Evolutionary conservation across 2,329 filamentous ascomycete genomes (phyloP).

Genomic region (Tolypocladium amazonense): DNA sequence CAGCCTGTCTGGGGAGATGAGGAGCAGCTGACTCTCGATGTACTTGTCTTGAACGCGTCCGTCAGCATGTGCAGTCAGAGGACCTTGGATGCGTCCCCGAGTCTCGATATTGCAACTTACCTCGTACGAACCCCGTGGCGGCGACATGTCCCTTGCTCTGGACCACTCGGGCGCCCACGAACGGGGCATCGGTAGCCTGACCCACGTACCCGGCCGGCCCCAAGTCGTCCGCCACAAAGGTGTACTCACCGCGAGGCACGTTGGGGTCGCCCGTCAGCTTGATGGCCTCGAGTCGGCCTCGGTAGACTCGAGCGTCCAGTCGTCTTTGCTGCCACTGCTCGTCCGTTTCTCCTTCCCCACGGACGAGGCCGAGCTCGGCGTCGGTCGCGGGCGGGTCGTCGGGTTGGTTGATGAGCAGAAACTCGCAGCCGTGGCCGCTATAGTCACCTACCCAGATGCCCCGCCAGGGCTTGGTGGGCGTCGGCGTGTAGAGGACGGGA

Average conservation of each 20-base stretch:
- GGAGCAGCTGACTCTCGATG: constrained; percentile 64
- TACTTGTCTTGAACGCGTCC: constrained; percentile 48
- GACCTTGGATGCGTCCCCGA: not conserved
- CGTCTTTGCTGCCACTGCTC: constrained; percentile 34
- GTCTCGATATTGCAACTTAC: constrained; percentile 35
- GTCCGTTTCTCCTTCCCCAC: constrained; percentile 29
- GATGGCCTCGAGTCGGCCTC: constrained; percentile 66
- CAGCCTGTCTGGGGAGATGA: constrained; percentile 65
- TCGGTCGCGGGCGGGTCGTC: constrained; percentile 30
- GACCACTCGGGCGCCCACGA: constrained; percentile 65
- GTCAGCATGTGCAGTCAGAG: not conserved
- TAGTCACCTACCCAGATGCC: constrained; percentile 94
- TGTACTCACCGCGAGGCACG: constrained; percentile 75
- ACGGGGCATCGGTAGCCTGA: constrained; percentile 54
- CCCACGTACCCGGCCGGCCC: constrained; percentile 54
- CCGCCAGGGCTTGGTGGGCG: constrained; percentile 67
- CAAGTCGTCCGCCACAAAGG: constrained; percentile 72
- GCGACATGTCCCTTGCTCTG: constrained; percentile 71
- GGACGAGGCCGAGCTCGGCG: constrained; percentile 28
- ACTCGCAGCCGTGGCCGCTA: constrained; percentile 78
- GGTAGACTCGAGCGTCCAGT: constrained; percentile 39
- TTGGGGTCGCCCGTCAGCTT: constrained; percentile 91
- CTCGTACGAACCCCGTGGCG: constrained; percentile 55
- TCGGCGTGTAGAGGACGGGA: constrained; percentile 68
- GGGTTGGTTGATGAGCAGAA: constrained; percentile 70